phyloP scores from a whole-genome alignment of 768 basidiomycete species.

The Trametes punicea region DNA sequence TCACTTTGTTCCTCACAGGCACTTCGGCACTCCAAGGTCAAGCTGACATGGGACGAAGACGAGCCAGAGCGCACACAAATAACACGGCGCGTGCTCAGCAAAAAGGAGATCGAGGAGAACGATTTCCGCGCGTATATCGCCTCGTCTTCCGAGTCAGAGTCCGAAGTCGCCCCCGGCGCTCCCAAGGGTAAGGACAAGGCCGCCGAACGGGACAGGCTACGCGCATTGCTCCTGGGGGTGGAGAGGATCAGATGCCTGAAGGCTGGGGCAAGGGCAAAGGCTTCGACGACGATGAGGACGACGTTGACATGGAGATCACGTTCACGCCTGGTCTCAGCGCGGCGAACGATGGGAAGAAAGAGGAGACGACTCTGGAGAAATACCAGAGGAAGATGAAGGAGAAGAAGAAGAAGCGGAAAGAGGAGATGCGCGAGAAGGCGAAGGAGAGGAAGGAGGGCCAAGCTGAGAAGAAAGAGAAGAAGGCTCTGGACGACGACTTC shows the following conservation, averaged over 20 bases:
- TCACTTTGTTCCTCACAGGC: constrained; percentile 49
- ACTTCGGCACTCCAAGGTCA: constrained; percentile 95
- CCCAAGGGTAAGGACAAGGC: constrained; percentile 35
- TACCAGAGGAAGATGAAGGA: constrained; percentile 91
- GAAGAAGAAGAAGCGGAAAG: constrained; percentile 80
- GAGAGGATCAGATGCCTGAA: constrained; percentile 70
- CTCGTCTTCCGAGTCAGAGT: constrained; percentile 57
- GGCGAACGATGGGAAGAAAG: constrained; percentile 41
- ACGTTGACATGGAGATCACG: constrained; percentile 92
- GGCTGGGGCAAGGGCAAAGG: constrained; percentile 65
- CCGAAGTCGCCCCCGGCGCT: constrained; percentile 49
- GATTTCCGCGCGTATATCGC: constrained; percentile 67
- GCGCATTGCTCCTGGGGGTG: constrained; percentile 72
- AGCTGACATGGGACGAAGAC: constrained; percentile 97
- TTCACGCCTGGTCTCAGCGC: constrained; percentile 82
- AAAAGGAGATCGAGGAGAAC: constrained; percentile 85
- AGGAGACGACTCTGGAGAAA: constrained; percentile 86
- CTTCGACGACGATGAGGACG: constrained; percentile 38
- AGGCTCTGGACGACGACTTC: constrained; percentile 21
- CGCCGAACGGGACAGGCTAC: constrained; percentile 62
- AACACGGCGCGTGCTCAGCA: constrained; percentile 73
- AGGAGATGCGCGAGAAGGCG: constrained; percentile 47
- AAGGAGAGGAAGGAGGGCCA: constrained; percentile 26
- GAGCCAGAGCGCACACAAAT: constrained; percentile 82
- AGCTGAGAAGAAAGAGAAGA: constrained; percentile 27